These are phyloP conservation scores for Boletus bicolor DNA, from an alignment of 768 basidiomycete genomes.

Conservation along the genomic window DNA sequence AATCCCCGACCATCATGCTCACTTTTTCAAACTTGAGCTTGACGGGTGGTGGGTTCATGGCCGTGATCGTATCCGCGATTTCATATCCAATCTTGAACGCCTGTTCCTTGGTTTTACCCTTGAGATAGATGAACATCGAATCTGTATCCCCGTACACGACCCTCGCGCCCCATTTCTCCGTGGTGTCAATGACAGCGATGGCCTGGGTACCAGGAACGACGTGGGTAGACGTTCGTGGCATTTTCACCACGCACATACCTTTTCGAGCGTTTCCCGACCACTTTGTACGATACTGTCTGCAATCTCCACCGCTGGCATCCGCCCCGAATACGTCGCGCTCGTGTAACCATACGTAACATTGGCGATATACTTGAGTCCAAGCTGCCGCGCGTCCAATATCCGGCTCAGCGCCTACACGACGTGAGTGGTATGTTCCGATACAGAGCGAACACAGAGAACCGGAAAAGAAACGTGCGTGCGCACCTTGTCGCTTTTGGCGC, in stretches of 20 bases:
- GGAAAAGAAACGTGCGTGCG: not conserved
- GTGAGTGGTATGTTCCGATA: not conserved
- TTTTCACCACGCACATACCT: slow-evolving; percentile 45
- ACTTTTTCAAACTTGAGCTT: slow-evolving; percentile 99
- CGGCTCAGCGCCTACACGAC: slow-evolving; percentile 58
- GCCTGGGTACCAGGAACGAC: slow-evolving; percentile 48
- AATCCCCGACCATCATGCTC: not conserved
- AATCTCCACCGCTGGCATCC: slow-evolving; percentile 98
- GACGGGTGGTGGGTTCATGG: slow-evolving; percentile 82
- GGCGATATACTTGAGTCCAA: slow-evolving; percentile 90
- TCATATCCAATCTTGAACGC: slow-evolving; percentile 92
- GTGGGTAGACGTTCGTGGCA: not conserved
- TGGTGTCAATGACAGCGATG: slow-evolving; percentile 71
- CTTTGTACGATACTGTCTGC: slow-evolving; percentile 98
- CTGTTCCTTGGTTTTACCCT: slow-evolving; percentile 87
- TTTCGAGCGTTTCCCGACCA: slow-evolving; percentile 92
- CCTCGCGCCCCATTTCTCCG: slow-evolving; percentile 81
- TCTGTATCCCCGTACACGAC: slow-evolving; percentile 99
- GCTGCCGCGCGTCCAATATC: slow-evolving; percentile 86
- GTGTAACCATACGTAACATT: slow-evolving; percentile 98
- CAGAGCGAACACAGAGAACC: not conserved
- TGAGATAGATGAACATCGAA: slow-evolving; percentile 89
- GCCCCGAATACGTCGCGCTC: slow-evolving; percentile 87
- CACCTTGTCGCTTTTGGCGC: slow-evolving; percentile 71
- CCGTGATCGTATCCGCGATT: slow-evolving; percentile 85